Conservation (phyloP, 2,329 filamentous ascomycete species). For the Diatrype stigma region DNA sequence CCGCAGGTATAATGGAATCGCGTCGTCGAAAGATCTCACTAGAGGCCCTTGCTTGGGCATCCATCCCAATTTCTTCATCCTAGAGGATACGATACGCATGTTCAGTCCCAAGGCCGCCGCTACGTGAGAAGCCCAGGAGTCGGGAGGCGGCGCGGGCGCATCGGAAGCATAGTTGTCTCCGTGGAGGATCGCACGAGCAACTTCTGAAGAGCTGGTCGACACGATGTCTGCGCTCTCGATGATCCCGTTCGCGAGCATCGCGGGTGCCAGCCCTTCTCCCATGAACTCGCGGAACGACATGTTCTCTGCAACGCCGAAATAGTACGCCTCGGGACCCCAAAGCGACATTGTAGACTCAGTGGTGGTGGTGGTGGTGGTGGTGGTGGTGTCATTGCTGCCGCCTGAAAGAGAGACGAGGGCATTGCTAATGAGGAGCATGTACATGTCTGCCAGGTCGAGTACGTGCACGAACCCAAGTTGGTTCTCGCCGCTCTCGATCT, state of each 20-base stretch:
- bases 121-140: conserved; percentile 16
- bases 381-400: neutral
- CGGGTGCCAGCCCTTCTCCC: conserved; percentile 2
- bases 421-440: conserved; percentile 10
- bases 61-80: conserved; percentile 12
- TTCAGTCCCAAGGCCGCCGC: conserved; percentile 13
- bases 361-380: neutral
- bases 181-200: conserved; percentile 9
- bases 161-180: conserved; percentile 13
- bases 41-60: conserved; percentile 3
- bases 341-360: neutral
- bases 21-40: neutral
- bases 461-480: conserved; percentile 11
- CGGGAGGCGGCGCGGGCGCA: conserved; percentile 10
- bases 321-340: conserved; percentile 16
- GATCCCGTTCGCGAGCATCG: conserved; percentile 9
- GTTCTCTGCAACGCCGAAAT: conserved; percentile 11
- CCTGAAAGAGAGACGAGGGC: conserved; percentile 1
- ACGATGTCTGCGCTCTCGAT: conserved; percentile 6
- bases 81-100: conserved; percentile 9
- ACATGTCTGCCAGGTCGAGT: conserved; percentile 12
- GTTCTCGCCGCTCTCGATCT: conserved; percentile 14
- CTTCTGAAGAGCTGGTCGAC: conserved; percentile 11
- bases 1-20: neutral
- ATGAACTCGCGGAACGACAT: conserved; percentile 10